Conservation (phyloP, 768 basidiomycete genomes). For the Sporobolomyces roseus region DNA sequence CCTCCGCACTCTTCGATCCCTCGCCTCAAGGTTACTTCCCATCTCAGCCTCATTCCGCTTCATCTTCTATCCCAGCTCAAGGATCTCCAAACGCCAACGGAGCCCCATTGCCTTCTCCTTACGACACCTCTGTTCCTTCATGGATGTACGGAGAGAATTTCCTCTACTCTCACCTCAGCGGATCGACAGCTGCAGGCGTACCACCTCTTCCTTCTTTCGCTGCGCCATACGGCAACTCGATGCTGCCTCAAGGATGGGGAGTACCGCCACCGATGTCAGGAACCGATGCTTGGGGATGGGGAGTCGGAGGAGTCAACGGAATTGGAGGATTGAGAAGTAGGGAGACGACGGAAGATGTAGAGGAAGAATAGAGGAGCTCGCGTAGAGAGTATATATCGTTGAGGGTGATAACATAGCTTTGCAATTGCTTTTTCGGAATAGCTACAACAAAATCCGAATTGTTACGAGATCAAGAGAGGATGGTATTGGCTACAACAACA, state of each 20-base stretch:
- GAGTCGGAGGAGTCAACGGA: not conserved
- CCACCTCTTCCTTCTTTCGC: not conserved
- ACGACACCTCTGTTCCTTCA: constrained; percentile 15
- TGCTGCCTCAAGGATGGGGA: constrained; percentile 3
- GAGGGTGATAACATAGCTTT: too few relatives aligned
- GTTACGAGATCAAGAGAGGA: too few relatives aligned
- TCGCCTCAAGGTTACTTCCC: not conserved
- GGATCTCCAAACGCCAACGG: not conserved
- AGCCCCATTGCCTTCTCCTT: not conserved
- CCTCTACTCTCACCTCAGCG: constrained; percentile 21
- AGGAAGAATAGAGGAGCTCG: not conserved
- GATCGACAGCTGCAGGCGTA: not conserved
- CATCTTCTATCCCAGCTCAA: not conserved
- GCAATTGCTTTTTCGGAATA: too few relatives aligned
- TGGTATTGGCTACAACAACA: too few relatives aligned
- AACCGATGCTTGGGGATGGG: constrained; percentile 8
- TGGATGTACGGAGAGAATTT: constrained; percentile 35
- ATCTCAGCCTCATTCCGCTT: not conserved
- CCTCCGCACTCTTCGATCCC: constrained; percentile 2
- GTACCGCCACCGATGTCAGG: not conserved
- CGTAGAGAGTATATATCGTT: too few relatives aligned
- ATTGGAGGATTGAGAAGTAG: not conserved
- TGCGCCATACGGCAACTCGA: not conserved
- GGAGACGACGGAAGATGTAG: constrained; percentile 1
- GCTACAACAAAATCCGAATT: too few relatives aligned